Base-by-base conservation (phyloP, 192 early-diverging fungal genomes). In the Coemansia sp. region DNA sequence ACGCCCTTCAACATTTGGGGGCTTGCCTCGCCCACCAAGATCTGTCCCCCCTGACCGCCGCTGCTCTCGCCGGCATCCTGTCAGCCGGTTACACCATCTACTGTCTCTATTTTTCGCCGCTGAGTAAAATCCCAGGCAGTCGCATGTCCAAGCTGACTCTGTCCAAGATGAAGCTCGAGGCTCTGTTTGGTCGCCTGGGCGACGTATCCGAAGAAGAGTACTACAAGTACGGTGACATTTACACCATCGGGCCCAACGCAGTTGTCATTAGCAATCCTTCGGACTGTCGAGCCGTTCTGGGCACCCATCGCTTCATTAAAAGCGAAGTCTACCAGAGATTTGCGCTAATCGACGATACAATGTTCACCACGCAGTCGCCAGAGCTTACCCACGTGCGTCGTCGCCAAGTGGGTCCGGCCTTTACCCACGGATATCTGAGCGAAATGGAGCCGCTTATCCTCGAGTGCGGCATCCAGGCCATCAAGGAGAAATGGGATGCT, bases 201-300 rank as follows among this genome's bases (percentile, higher is more conserved):
- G 51, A 74, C 8, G 33, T 47, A 1, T 55, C 42, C 34, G 33
- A 59, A 15, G 35, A 21, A 4, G 47, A 61, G 37, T 56, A 67
- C 52, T 57, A 60, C 32, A 29, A 22, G n/a, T 64, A 71, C 48
- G 68, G 75, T 39, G 55, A 70, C 38, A 61, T 78, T 18, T 64
- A 58, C 43, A 40, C 47, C 11, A 34, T 68, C 7, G 50, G 56
- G 1, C 63, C 75, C 17, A 56, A 63, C 13, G 51, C 34, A 14
- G 75, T 78, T 19, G 47, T 34, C 0, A 29, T 71, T 14, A 57
- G 57, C 49, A 56, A 66, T 32, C 58, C 60, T 1, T 6, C 59
- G 4, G 59, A 68, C 39, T 59, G 53, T 40, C 59, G 59, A 18
- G 27, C 51, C 0, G 45, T 78, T 0, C 46, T 71, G 1, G 34